Base-by-base conservation (phyloP, 805 yeast genomes). In the Pichia nakasei region DNA sequence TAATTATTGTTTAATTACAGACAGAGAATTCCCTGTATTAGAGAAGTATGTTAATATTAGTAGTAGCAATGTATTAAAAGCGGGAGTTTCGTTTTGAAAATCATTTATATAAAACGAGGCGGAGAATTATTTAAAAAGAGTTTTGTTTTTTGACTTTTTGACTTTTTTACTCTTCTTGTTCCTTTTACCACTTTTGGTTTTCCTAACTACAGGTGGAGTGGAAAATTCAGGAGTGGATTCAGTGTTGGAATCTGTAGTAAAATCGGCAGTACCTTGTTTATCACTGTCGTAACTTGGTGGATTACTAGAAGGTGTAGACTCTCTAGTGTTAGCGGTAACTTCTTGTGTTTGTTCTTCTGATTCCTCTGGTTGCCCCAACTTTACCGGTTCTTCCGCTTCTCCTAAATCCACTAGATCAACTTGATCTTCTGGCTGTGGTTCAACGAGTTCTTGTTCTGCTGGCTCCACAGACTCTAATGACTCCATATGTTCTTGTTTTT, bases 211-310 rank as follows among this genome's bases (percentile, higher is more conserved):
- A n/a, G n/a, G n/a, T n/a, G n/a, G n/a, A n/a, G n/a, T n/a, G n/a
- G n/a, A n/a, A n/a, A n/a, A n/a, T n/a, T n/a, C n/a, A n/a, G n/a
- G n/a, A n/a, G n/a, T n/a, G n/a, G n/a, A n/a, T n/a, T n/a, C n/a
- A n/a, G n/a, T n/a, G n/a, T n/a, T n/a, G n/a, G n/a, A n/a, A n/a
- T n/a, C n/a, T n/a, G n/a, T n/a, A n/a, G n/a, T n/a, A n/a, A n/a
- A n/a, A n/a, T n/a, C n/a, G n/a, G n/a, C n/a, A n/a, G n/a, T n/a
- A n/a, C n/a, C n/a, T n/a, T n/a, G n/a, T n/a, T n/a, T n/a, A n/a
- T 51, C 49, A 24, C 59, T 54, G 18, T 50, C 49, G 37, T 59
- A 59, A 9, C 61, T 54, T 9, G 64, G 64, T 19, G 64, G 64
- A 5, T 52, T 50, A 2, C 63, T 57, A 8, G 20, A 52, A 1